phyloP scores from a whole-genome alignment of 371 early-diverging fungal genomes.

The Syncephalastrum sp. region DNA sequence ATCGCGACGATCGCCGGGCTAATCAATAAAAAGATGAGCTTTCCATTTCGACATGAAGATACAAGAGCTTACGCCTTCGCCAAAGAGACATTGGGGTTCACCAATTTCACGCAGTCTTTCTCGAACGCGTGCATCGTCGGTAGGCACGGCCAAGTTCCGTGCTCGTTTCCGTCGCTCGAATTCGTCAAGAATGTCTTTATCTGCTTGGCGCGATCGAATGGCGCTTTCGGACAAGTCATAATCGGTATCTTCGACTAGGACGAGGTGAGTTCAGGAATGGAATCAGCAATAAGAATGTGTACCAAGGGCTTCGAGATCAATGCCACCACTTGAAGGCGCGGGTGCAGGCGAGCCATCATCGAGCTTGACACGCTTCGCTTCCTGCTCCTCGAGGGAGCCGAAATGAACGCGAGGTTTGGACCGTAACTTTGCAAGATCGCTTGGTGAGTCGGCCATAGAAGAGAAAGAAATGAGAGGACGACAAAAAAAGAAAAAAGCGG shows the following conservation, averaged over 20 bases:
- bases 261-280: too few species aligned
- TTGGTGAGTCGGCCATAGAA: not conserved
- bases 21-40: conserved; percentile 11
- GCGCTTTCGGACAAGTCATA: conserved; percentile 47
- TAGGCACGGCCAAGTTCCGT: conserved; percentile 84
- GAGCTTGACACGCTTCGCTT: conserved; percentile 28
- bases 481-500: not conserved
- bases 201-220: conserved; percentile 59
- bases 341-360: conserved; percentile 15
- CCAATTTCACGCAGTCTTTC: conserved; percentile 72
- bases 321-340: conserved; percentile 20
- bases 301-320: conserved; percentile 49
- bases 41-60: not conserved
- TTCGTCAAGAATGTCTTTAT: conserved; percentile 74
- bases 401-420: conserved; percentile 48
- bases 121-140: conserved; percentile 85
- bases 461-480: not conserved
- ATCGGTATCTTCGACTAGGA: conserved; percentile 30
- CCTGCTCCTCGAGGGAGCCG: conserved; percentile 45
- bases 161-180: conserved; percentile 85
- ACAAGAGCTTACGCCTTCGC: conserved; percentile 77
- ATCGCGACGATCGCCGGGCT: conserved; percentile 89
- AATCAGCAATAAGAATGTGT: not conserved
- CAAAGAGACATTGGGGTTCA: conserved; percentile 91
- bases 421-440: conserved; percentile 24